A percentile compares a stretch with the other conserved stretches of the same genome.
Evolutionary conservation across 495 filamentous ascomycete species (phyloP).

Genomic region (Aspergillus leporis): DNA sequence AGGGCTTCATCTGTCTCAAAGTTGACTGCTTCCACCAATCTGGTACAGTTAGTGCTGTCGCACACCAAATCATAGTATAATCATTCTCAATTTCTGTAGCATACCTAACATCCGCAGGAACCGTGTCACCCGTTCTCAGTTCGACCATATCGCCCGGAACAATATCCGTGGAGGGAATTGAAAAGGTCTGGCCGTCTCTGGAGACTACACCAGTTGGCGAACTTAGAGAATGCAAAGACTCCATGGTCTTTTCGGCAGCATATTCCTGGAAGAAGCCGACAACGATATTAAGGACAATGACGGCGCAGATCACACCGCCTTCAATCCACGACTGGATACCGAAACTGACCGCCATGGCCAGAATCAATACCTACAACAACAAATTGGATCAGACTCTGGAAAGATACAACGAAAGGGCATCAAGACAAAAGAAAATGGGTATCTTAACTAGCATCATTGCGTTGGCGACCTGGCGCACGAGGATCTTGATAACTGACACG

Average conservation of each 20-base stretch:
- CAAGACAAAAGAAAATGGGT: constrained; percentile 11
- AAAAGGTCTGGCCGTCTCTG: constrained; percentile 52
- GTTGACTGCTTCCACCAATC: constrained; percentile 64
- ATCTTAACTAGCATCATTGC: constrained; percentile 60
- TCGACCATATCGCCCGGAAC: constrained; percentile 69
- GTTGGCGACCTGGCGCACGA: constrained; percentile 64
- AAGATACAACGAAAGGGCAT: constrained; percentile 5
- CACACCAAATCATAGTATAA: neutral
- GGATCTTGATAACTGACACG: constrained; percentile 59
- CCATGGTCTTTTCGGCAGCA: constrained; percentile 75
- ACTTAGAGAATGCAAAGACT: constrained; percentile 62
- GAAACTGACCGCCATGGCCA: constrained; percentile 71
- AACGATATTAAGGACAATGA: constrained; percentile 66
- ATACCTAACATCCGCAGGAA: constrained; percentile 68
- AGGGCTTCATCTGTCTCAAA: constrained; percentile 74
- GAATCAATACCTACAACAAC: constrained; percentile 57
- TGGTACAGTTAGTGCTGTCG: neutral
- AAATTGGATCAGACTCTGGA: constrained; percentile 28
- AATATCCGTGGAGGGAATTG: constrained; percentile 55
- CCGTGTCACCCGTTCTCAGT: constrained; percentile 80
- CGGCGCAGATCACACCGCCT: constrained; percentile 64
- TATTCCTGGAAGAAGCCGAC: constrained; percentile 74
- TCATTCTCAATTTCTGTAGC: too few relatives aligned
- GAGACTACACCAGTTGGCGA: constrained; percentile 62
- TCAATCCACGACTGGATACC: constrained; percentile 70